These are phyloP conservation scores for Choanephora cucurbitarum DNA, from an alignment of 371 early-diverging fungal species.

Conservation along the genomic window DNA sequence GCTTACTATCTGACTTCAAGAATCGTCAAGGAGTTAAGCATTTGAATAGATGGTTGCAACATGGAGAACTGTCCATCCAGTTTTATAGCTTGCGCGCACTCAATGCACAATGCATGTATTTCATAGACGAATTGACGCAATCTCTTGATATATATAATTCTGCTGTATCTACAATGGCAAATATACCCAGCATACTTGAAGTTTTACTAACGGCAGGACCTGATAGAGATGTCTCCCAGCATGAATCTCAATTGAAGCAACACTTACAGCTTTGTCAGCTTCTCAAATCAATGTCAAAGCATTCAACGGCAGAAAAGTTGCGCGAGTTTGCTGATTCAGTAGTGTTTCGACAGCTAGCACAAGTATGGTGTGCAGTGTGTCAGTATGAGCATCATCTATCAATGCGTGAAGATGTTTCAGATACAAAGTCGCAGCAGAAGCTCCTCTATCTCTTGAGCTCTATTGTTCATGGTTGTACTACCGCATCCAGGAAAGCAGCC, in stretches of 20 bases:
- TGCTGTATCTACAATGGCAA: not conserved
- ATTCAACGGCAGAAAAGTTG: not conserved
- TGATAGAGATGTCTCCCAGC: not conserved
- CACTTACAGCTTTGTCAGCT: not conserved
- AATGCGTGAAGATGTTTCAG: not conserved
- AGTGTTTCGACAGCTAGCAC: not conserved
- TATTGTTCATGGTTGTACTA: not conserved
- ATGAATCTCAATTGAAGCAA: slow-evolving; percentile 3
- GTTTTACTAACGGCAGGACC: not conserved
- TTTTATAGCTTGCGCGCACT: slow-evolving; percentile 11
- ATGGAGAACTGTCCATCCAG: not conserved
- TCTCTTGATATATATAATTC: not conserved
- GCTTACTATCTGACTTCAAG: not conserved
- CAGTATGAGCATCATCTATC: not conserved
- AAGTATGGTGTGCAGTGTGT: not conserved
- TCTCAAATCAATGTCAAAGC: slow-evolving; percentile 7
- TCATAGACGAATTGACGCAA: not conserved
- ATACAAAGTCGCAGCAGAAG: not conserved
- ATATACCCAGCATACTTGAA: not conserved
- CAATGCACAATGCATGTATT: not conserved
- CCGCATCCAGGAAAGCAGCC: not conserved
- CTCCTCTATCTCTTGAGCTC: slow-evolving; percentile 7
- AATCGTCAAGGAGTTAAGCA: not conserved
- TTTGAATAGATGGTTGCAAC: not conserved
- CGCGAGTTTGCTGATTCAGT: slow-evolving; percentile 1